phyloP scores from a whole-genome alignment of 2,329 filamentous ascomycete genomes.

The Grosmannia penicillata region DNA sequence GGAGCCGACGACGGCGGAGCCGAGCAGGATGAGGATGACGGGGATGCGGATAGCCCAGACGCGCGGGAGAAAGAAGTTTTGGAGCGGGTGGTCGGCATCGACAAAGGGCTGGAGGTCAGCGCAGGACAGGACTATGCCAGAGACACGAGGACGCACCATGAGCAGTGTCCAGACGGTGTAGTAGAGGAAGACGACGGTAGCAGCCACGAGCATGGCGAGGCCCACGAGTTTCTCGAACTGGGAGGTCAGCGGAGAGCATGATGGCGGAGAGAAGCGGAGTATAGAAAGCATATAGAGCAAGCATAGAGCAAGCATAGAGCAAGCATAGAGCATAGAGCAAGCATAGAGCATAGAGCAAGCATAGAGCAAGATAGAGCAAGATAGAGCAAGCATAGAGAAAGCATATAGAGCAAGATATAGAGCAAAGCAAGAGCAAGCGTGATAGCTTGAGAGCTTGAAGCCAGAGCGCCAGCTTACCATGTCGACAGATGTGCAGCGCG shows the following conservation, averaged over 20 bases:
- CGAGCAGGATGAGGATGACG: conserved; percentile 87
- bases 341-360: not conserved
- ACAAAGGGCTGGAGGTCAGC: conserved; percentile 65
- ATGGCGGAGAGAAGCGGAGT: not conserved
- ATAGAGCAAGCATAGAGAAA: too few relatives aligned
- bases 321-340: not conserved
- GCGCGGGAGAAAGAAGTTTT: conserved; percentile 89
- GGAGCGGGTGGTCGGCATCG: conserved; percentile 82
- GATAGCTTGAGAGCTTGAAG: too few relatives aligned
- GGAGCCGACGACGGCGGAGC: conserved; percentile 83
- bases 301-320: not conserved
- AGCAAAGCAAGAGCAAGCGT: too few relatives aligned
- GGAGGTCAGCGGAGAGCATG: conserved; percentile 5
- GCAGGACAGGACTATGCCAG: not conserved
- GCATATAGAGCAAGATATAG: too few relatives aligned
- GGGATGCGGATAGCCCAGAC: conserved; percentile 98
- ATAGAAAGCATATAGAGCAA: not conserved
- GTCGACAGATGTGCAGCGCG: too few relatives aligned
- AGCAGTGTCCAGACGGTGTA: conserved; percentile 96
- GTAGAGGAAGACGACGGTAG: conserved; percentile 56
- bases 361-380: too few relatives aligned
- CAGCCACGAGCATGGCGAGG: conserved; percentile 53
- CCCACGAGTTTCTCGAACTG: conserved; percentile 80
- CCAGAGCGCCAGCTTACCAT: too few relatives aligned
- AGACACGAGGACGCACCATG: conserved; percentile 52